Evolutionary conservation across 495 filamentous ascomycete species (phyloP), one percentile per base, ranked within the genome.

Genomic region (Penicillium lagena): DNA sequence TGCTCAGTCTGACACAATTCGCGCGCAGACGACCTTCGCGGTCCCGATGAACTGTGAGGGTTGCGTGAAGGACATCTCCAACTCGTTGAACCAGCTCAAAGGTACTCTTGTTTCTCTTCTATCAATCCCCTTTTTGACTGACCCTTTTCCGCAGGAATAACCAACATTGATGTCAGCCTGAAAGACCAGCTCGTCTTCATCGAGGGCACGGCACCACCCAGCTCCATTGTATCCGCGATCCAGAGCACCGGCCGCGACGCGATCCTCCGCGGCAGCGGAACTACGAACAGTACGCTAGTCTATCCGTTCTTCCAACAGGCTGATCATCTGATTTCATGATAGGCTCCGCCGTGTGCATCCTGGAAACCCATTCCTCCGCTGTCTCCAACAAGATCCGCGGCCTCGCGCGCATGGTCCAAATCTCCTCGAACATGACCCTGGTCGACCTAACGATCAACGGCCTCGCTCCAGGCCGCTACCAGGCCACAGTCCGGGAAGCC

Each of bases 281-380:
- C 76, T 38, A 80, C 89, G 50, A 82, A 96, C 59, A 87, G 88
- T 91, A 74, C 56, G 85, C 15, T 28, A 6, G n/a, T 34, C 15
- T 48, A 31, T 38, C 30, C 43, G 22, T 17, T 27, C 15, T 44
- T 12, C 37, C 48, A 22, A 22, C 2, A 4, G 22, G 22, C 4
- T 2, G 22, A 22, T 22, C 3, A 22, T 40, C 43, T 45, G 37
- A 45, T 7, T 28, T 35, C 12, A 35, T 29, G 9, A 34, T 59
- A 93, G 89, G 80, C 60, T 90, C 91, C 15, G 93, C 93, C 30
- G 93, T 98, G 30, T 94, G 89, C 64, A 97, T 98, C 60, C 83
- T 97, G 49, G 91, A 98, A 70, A 95, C 89, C 27, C 91, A 94
- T 66, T 76, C 81, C 40, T 73, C 49, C 15, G 54, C 55, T 35